Conservation (phyloP, 306 rosid genomes). For the Sesbania bispinosa region DNA sequence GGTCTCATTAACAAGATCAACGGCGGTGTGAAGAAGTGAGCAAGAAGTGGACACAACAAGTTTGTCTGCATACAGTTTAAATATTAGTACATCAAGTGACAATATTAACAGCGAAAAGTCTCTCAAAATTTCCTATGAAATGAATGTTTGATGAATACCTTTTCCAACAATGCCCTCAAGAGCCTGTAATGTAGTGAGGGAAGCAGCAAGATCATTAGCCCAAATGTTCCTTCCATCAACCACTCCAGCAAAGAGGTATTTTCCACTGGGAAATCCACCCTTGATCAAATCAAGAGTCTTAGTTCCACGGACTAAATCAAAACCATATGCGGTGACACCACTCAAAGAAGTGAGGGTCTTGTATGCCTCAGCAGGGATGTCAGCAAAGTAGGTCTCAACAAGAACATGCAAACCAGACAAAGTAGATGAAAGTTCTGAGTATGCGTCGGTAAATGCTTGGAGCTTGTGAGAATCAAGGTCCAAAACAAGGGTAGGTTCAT, state of each 20-base stretch:
- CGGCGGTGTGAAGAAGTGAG: slow-evolving; percentile 95
- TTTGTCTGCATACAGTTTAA: slow-evolving; percentile 43
- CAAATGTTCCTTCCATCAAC: slow-evolving; percentile 98
- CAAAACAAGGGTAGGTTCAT: slow-evolving; percentile 82
- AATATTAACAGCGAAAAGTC: neutral
- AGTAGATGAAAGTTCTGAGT: slow-evolving; percentile 58
- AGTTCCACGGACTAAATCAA: slow-evolving; percentile 84
- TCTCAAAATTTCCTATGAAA: slow-evolving; percentile 3
- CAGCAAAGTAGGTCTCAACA: slow-evolving; percentile 87
- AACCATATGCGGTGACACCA: slow-evolving; percentile 74
- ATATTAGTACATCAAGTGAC: neutral
- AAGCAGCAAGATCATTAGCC: slow-evolving; percentile 82
- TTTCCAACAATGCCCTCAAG: slow-evolving; percentile 80
- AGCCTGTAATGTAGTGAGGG: slow-evolving; percentile 48
- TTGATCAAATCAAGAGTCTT: slow-evolving; percentile 68
- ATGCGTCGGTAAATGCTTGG: slow-evolving; percentile 74
- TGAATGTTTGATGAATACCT: slow-evolving; percentile 40
- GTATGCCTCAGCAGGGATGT: slow-evolving; percentile 75
- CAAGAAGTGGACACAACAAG: slow-evolving; percentile 84
- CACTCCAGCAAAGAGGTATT: slow-evolving; percentile 81
- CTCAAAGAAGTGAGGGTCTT: slow-evolving; percentile 70
- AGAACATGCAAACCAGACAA: slow-evolving; percentile 72
- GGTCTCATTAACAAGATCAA: slow-evolving; percentile 84
- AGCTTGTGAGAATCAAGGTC: slow-evolving; percentile 80
- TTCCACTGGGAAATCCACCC: slow-evolving; percentile 67